Evolutionary conservation across 2,329 filamentous ascomycete species (phyloP).

Genomic region (Colletotrichum sp.): DNA sequence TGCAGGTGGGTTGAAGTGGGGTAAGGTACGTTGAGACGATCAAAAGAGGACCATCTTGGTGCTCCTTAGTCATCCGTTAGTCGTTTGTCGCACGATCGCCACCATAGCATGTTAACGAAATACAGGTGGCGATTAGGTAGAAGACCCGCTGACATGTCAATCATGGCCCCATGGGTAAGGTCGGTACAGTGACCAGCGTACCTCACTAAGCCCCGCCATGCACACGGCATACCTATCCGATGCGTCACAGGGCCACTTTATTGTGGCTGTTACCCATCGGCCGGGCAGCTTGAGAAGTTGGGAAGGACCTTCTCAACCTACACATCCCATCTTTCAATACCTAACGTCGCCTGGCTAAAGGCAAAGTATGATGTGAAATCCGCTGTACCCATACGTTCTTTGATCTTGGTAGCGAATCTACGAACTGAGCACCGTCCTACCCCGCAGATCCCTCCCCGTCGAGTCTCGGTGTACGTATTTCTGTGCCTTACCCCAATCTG

Average conservation of each 20-base stretch:
- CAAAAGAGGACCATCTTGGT: not conserved
- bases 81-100: not conserved
- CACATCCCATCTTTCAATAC: not conserved
- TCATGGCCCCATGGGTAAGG: not conserved
- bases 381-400: not conserved
- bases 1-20: not conserved
- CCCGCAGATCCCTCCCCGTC: not conserved
- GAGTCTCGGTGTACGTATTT: not conserved
- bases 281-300: not conserved
- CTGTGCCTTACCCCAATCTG: not conserved
- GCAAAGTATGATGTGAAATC: not conserved
- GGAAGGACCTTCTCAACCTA: not conserved
- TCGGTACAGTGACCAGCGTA: not conserved
- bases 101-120: not conserved
- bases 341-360: not conserved
- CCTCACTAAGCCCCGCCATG: not conserved
- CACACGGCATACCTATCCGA: not conserved
- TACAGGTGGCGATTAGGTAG: not conserved
- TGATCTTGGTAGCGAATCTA: not conserved
- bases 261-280: not conserved
- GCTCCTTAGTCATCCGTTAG: not conserved
- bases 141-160: not conserved
- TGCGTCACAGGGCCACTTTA: constrained; percentile 10
- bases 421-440: not conserved
- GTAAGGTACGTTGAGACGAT: not conserved